Base-by-base conservation (phyloP, 805 yeast genomes). In the Ogataea sp. region DNA sequence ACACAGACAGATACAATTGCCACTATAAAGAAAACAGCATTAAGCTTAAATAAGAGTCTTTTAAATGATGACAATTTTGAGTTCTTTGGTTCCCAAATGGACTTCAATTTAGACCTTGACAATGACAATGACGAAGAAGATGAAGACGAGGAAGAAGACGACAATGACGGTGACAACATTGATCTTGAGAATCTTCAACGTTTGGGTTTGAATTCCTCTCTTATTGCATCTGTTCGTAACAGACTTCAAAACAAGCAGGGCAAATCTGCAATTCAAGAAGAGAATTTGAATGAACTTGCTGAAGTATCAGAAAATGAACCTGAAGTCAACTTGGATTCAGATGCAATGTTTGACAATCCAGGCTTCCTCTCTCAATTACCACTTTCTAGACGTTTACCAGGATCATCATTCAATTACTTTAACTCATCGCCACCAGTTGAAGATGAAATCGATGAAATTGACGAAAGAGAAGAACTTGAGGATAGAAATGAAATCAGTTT, bases 161-260 rank as follows among this genome's bases (percentile, higher is more conserved):
- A 25, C 8, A 30, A 32, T 29, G 26, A 20, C 17, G 39, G 28
- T 21, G 43, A 32, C 15, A 45, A 43, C 26, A 41, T 42, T 3
- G 16, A 37, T 14, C 14, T 32, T 21, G 20, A 34, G 2, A 28
- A 31, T 9, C 24, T 14, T 9, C 24, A 26, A 20, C 17, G 32
- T 14, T 9, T 27, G 14, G 30, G 15, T 27, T 9, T n/a, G 6
- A 27, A 9, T 27, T 14, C 13, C 6, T 6, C 15, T 27, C 15
- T 27, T 27, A n/a, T 27, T 23, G 26, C 26, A 8, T 23, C 26
- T 11, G 26, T 23, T 7, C 26, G 7, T 23, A 23, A 11, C 11
- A 23, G 26, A 11, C 26, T 23, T 23, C 26, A 23, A 23, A 23
- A 23, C 7, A 23, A 23, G 26, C 26, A 8, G 26, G 11, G 26